Evolutionary conservation across 768 basidiomycete species (phyloP), one percentile per base, ranked within the genome.

Genomic region (Amanita rimosa): DNA sequence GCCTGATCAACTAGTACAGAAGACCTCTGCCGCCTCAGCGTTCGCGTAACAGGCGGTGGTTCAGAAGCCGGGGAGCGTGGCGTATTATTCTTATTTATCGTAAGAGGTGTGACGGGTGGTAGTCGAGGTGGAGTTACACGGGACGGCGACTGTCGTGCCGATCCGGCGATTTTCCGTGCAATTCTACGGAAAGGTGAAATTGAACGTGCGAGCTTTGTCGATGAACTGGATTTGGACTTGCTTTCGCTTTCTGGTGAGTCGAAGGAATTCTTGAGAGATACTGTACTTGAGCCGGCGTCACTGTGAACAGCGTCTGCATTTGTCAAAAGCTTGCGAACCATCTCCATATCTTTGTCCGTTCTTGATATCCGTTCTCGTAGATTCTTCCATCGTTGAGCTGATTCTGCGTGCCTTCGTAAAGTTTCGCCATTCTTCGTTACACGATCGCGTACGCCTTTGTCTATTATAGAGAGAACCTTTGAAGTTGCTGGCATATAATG

Each of bases 361-460:
- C 86, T 72, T 17, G 74, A 59, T 56, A 96, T 91, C 44, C 88
- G 78, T 48, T 91, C 87, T 53, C 76, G 76, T 29, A 96, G 68
- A 54, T 75, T 81, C 52, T 76, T 75, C 92, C 92, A 96, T 43
- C 90, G 75, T 55, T 85, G 80, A 16, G 83, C 85, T 53, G 90
- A 90, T 58, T 96, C 94, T 2, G 86, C 85, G 61, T 90, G 89
- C 55, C 91, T 73, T 52, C 94, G 76, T 43, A 98, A 66, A 29
- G 91, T 91, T 67, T 97, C 95, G 1, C 95, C 95, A 54, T 97
- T 98, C 76, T 92, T 94, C 17, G 94, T 97, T 4, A 92, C 84
- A 48, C 94, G 80, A 54, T 96, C 93, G 49, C 80, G 79, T 24
- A 97, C 86, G 21, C 93, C 93, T 64, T 91, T 96, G 62, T 92